These are phyloP conservation scores for Echeveria elegans DNA, from an alignment of 164 flowering plant genomes.

Conservation along the genomic window DNA sequence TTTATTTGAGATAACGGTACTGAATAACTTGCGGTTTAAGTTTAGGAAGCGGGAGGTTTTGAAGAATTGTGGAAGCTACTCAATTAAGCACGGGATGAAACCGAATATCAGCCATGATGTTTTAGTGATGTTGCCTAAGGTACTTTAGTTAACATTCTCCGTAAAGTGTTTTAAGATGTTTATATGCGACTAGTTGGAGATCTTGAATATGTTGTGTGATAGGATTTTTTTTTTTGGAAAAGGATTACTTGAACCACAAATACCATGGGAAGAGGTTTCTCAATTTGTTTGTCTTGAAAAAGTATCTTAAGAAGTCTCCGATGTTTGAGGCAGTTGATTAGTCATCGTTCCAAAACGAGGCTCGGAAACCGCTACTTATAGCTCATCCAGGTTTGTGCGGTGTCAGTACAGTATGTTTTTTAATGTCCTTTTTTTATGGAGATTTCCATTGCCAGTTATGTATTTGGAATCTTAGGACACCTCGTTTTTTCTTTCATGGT, in stretches of 20 bases:
- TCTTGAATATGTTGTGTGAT: constrained; percentile 10
- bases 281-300: constrained; percentile 68
- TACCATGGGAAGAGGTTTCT: constrained; percentile 92
- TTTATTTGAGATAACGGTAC: constrained; percentile 72
- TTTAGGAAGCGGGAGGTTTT: constrained; percentile 59
- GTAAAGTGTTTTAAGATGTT: too few relatives aligned
- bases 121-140: constrained; percentile 80
- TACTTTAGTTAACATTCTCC: constrained; percentile 14
- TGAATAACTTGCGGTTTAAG: constrained; percentile 63
- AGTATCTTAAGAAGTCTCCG: constrained; percentile 35
- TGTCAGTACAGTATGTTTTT: neutral
- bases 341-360: constrained; percentile 76
- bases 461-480: neutral
- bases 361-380: constrained; percentile 70
- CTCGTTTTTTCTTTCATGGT: constrained; percentile 4
- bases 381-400: constrained; percentile 57
- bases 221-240: constrained; percentile 88
- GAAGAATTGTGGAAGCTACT: constrained; percentile 71
- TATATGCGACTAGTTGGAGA: neutral
- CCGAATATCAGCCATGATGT: constrained; percentile 64
- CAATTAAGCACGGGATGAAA: constrained; percentile 38
- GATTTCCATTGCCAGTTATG: neutral
- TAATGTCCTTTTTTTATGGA: neutral
- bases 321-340: constrained; percentile 46
- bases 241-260: constrained; percentile 78